phyloP scores from a whole-genome alignment of 176 grass and related monocot species.

The Oryza longistaminata region DNA sequence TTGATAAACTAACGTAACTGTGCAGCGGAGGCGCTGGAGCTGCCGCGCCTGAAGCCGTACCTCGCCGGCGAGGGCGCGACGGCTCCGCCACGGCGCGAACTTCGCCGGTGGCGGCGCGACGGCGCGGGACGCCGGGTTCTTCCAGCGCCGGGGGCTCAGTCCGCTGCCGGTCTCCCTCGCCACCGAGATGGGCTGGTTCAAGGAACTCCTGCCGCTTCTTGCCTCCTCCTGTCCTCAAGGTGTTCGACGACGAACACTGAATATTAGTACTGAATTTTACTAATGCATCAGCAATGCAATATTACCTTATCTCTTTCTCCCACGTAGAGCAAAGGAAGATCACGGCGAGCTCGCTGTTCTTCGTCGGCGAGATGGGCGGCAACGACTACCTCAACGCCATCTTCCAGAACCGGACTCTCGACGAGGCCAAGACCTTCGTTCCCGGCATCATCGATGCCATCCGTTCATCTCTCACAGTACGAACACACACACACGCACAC shows the following conservation, averaged over 20 bases:
- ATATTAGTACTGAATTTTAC: too few species aligned
- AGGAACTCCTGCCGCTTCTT: slow-evolving; percentile 41
- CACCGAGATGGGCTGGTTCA: slow-evolving; percentile 57
- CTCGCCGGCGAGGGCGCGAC: slow-evolving; percentile 47
- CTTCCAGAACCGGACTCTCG: slow-evolving; percentile 32
- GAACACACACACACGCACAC: neutral
- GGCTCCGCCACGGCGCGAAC: slow-evolving; percentile 58
- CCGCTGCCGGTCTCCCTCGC: slow-evolving; percentile 48
- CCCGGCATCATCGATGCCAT: slow-evolving; percentile 46
- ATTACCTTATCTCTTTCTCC: neutral
- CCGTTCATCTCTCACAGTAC: slow-evolving; percentile 10
- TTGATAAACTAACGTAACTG: neutral
- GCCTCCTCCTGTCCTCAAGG: slow-evolving; percentile 11
- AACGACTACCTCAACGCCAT: slow-evolving; percentile 71
- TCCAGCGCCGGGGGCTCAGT: slow-evolving; percentile 46
- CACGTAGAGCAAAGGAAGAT: slow-evolving; percentile 3
- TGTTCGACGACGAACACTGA: neutral
- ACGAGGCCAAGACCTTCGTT: slow-evolving; percentile 44
- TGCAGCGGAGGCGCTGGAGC: slow-evolving; percentile 48
- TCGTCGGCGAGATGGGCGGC: slow-evolving; percentile 68
- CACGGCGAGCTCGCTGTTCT: slow-evolving; percentile 19
- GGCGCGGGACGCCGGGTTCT: slow-evolving; percentile 44
- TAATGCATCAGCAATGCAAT: too few species aligned
- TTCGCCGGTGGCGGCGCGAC: slow-evolving; percentile 66
- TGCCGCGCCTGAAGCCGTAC: slow-evolving; percentile 49